phyloP scores from a whole-genome alignment of 228 moss, liverwort and hornwort genomes.

The Sphagnum fallax region DNA sequence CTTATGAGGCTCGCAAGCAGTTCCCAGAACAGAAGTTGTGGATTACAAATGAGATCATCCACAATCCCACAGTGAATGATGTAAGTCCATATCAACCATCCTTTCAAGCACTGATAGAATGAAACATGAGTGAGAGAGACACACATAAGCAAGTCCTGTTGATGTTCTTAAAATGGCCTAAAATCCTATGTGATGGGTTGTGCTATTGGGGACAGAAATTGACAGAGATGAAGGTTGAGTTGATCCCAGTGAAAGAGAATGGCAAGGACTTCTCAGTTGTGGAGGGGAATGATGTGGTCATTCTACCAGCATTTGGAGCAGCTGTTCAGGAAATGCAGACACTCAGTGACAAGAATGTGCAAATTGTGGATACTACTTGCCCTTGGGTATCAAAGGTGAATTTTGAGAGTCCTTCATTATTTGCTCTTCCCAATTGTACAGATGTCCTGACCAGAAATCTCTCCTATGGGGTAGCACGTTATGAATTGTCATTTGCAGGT shows the following conservation, averaged over 20 bases:
- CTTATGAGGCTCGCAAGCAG: constrained; percentile 90
- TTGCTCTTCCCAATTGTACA: no score
- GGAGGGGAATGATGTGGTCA: constrained; percentile 66
- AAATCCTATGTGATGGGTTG: background rate
- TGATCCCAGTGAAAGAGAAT: constrained; percentile 46
- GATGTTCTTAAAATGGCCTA: no score
- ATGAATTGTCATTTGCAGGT: no score
- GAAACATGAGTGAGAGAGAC: no score
- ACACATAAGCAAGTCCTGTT: no score
- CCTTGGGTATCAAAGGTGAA: constrained; percentile 97
- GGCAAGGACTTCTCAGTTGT: constrained; percentile 86
- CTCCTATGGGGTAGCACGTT: no score
- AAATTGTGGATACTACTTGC: constrained; percentile 99
- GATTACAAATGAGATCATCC: constrained; percentile 99
- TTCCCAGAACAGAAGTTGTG: constrained; percentile 77
- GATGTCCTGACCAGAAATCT: no score
- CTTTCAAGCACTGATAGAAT: no score
- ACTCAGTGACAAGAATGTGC: constrained; percentile 75
- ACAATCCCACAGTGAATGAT: constrained; percentile 94
- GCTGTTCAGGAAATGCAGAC: constrained; percentile 87
- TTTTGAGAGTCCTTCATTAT: background rate
- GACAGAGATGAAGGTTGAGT: constrained; percentile 54
- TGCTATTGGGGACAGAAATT: constrained; percentile 48
- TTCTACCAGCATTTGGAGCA: constrained; percentile 95
- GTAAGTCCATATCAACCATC: constrained; percentile 14